Evolutionary conservation across 805 yeast species (phyloP), one percentile per base, ranked within the genome.

Genomic region (Saturnispora gosingensis): DNA sequence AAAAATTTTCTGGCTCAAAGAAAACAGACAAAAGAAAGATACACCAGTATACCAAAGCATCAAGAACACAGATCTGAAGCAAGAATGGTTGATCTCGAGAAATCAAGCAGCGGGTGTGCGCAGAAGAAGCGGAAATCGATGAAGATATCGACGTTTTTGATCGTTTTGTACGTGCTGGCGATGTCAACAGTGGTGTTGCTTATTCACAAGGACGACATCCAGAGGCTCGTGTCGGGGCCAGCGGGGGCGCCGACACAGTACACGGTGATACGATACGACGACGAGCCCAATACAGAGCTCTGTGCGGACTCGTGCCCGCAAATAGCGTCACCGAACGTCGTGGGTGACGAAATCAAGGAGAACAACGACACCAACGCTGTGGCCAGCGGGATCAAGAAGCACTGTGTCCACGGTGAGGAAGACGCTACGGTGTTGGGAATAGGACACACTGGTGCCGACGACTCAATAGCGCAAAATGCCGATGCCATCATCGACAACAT

Each of bases 401-500:
- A 30, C 34, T 30, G 34, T 30, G 34, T 30, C 9, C 34, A 30
- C 13, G 34, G 9, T 6, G 25, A 38, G 3, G 44, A 10, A 13
- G 27, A 28, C 15, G 34, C 22, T 5, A 24, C 6, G 5, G 32
- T 3, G 22, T 15, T 18, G 36, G 22, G 20, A 20, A 24, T 16
- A 43, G 45, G 8, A 13, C 18, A 11, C 13, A 18, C 25, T 30
- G 16, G 20, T 30, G 11, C 10, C 7, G 24, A 39, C 6, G 32
- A 35, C 36, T 22, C 38, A 18, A 24, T 22, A 27, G 32, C 24
- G 8, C 16, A 49, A 24, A 48, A 50, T 45, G 58, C 61, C 22
- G 52, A 55, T 35, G 47, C 56, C 22, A 62, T 62, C 40, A 56
- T 62, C 11, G 50, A 58, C 25, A 59, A 61, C 40, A 61, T 63